phyloP scores from a whole-genome alignment of 148 eudicot genomes.

The Bassia scoparia region DNA sequence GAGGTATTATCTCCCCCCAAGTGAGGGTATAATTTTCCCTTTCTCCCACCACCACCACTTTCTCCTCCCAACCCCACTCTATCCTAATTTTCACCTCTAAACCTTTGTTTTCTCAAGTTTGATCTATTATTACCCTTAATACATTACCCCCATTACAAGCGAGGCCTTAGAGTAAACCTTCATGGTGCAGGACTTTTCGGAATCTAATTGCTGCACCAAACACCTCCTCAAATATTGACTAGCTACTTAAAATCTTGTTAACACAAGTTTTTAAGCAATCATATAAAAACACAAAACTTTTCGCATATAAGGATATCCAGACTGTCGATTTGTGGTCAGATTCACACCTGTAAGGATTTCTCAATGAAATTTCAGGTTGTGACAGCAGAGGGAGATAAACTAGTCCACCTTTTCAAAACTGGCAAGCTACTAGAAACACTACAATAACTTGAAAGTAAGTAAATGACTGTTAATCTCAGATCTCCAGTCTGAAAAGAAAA shows the following conservation, averaged over 20 bases:
- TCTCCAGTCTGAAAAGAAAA: neutral
- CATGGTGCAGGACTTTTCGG: neutral
- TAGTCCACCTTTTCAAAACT: neutral
- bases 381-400: neutral
- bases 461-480: neutral
- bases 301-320: neutral
- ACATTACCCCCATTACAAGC: too few relatives aligned
- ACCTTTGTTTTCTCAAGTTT: too few relatives aligned
- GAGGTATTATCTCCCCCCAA: too few relatives aligned
- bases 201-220: neutral
- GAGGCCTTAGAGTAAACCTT: neutral
- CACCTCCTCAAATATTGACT: neutral
- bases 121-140: too few relatives aligned
- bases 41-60: too few relatives aligned
- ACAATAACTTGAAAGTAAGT: neutral
- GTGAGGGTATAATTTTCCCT: too few relatives aligned
- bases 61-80: too few relatives aligned
- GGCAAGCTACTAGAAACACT: neutral
- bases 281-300: neutral
- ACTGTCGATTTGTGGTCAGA: neutral
- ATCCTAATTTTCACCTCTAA: too few relatives aligned
- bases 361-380: neutral
- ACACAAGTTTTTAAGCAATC: too few relatives aligned
- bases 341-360: neutral
- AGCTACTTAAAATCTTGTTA: conserved; percentile 6